Evolutionary conservation across 805 yeast species (phyloP).

Genomic region (Wickerhamiella cacticola): DNA sequence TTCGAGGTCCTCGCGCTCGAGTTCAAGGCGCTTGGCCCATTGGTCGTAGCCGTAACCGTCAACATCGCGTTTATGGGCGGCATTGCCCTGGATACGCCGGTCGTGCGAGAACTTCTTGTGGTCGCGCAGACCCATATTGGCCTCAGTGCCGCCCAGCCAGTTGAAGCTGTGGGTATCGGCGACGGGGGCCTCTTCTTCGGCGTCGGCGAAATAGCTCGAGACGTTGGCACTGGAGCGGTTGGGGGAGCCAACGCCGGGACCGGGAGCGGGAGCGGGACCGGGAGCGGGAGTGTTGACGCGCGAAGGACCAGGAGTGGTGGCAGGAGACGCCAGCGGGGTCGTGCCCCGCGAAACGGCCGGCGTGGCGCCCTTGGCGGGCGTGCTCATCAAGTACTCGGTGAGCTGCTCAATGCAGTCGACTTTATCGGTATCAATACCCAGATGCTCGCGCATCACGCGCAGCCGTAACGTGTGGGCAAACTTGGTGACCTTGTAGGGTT

Average conservation of each 20-base stretch:
- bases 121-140: conserved; percentile 74
- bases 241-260: background rate
- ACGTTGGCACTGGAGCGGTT: background rate
- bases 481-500: conserved; percentile 66
- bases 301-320: background rate
- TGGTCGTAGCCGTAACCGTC: conserved; percentile 65
- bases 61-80: conserved; percentile 59
- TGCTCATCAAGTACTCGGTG: conserved; percentile 10
- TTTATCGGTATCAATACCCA: conserved; percentile 58
- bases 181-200: background rate
- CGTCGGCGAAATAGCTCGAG: background rate
- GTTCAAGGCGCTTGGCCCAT: conserved; percentile 27
- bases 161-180: conserved; percentile 47
- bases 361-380: background rate
- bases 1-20: conserved; percentile 24
- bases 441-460: conserved; percentile 90
- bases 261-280: background rate
- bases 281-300: background rate
- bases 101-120: conserved; percentile 71
- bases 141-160: conserved; percentile 69
- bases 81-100: conserved; percentile 59
- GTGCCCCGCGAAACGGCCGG: background rate
- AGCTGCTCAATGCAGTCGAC: conserved; percentile 22
- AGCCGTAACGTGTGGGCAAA: conserved; percentile 84
- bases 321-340: background rate